A percentile compares a stretch with the other conserved stretches of the same genome.
Conservation (phyloP, 148 eudicot genomes). For the Fallopia convolvulus region DNA sequence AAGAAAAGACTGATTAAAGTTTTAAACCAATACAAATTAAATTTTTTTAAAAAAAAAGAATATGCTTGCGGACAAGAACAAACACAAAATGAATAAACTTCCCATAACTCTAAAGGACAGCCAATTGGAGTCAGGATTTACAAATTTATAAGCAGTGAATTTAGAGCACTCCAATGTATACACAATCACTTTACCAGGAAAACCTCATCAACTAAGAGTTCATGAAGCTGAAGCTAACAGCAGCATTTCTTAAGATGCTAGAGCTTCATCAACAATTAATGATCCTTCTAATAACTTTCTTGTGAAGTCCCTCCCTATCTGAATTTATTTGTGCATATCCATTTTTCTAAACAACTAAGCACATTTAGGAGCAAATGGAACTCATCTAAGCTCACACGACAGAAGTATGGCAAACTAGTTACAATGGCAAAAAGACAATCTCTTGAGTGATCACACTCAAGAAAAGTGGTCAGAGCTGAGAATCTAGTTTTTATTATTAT, state of each 20-base stretch:
- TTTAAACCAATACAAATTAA: neutral
- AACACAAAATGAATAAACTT: neutral
- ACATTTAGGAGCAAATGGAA: neutral
- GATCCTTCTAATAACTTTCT: neutral
- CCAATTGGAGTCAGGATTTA: neutral
- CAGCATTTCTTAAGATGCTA: neutral
- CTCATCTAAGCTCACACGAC: neutral
- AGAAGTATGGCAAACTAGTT: neutral
- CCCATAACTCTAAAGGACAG: neutral
- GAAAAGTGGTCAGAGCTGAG: neutral
- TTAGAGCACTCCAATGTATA: neutral
- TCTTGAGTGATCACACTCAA: neutral
- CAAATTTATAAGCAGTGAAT: neutral
- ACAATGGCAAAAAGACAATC: neutral
- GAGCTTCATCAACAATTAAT: neutral
- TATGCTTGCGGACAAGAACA: neutral
- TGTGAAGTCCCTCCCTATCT: neutral
- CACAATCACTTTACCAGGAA: neutral
- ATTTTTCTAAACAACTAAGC: neutral
- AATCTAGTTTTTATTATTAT: neutral
- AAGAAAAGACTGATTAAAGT: neutral
- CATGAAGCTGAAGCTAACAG: neutral
- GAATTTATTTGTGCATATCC: neutral
- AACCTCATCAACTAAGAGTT: conserved; percentile 1
- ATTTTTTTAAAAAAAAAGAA: neutral